Conservation (phyloP, 2,329 filamentous ascomycete genomes). For the Cordyceps cicadae region DNA sequence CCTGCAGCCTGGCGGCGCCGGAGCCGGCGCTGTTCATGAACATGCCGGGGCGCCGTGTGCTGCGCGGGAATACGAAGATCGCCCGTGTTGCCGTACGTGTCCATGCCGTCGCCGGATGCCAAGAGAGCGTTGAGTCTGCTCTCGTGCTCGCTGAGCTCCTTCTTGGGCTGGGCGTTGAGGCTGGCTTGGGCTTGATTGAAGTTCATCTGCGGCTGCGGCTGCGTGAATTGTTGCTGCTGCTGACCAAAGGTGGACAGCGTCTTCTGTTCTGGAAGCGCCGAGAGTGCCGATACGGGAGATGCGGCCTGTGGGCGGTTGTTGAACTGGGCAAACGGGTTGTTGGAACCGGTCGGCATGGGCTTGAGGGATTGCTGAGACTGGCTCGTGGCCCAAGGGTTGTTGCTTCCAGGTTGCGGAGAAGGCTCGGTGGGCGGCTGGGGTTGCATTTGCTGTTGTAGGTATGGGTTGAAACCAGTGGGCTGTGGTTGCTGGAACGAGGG, state of each 20-base stretch:
- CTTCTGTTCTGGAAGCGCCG: slow-evolving; percentile 75
- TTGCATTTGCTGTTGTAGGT: slow-evolving; percentile 34
- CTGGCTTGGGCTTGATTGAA: slow-evolving; percentile 1
- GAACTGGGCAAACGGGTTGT: slow-evolving; percentile 91
- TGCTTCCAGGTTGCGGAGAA: slow-evolving; percentile 67
- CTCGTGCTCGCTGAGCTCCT: slow-evolving; percentile 53
- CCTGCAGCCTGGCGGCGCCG: slow-evolving; percentile 61
- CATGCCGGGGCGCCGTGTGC: slow-evolving; percentile 85
- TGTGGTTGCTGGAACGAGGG: slow-evolving; percentile 40
- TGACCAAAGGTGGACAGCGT: slow-evolving; percentile 54
- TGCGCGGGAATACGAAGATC: slow-evolving; percentile 91
- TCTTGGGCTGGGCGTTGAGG: slow-evolving; percentile 33
- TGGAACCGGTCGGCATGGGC: slow-evolving; percentile 85
- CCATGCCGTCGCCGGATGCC: slow-evolving; percentile 80
- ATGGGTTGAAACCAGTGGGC: slow-evolving; percentile 47
- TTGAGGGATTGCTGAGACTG: slow-evolving; percentile 57
- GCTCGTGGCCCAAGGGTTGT: slow-evolving; percentile 81
- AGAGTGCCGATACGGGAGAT: slow-evolving; percentile 60
- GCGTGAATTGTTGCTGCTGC: slow-evolving; percentile 36
- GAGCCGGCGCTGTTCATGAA: slow-evolving; percentile 93
- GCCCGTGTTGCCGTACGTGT: slow-evolving; percentile 96
- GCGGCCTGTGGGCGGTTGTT: slow-evolving; percentile 49
- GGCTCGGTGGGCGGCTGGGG: slow-evolving; percentile 46
- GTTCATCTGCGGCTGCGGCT: slow-evolving; percentile 23
- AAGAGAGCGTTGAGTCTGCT: slow-evolving; percentile 80